These are phyloP conservation scores for Hevea brasiliensis DNA, from an alignment of 345 rosid genomes.

Conservation along the genomic window DNA sequence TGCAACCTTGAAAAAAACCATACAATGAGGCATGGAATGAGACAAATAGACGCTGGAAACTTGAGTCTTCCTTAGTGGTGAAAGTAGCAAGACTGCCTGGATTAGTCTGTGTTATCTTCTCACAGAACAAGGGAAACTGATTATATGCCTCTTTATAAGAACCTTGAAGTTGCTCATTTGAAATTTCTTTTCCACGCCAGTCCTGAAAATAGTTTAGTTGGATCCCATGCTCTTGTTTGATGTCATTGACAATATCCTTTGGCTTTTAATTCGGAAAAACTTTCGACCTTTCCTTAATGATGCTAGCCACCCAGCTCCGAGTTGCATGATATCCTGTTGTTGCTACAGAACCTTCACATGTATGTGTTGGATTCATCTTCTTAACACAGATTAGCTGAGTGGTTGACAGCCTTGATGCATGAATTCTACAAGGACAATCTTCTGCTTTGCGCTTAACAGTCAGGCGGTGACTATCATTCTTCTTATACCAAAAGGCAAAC, in stretches of 20 bases:
- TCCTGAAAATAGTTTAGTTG: conserved; percentile 91
- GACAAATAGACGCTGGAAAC: conserved; percentile 85
- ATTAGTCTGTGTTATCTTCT: conserved; percentile 79
- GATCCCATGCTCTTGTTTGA: conserved; percentile 83
- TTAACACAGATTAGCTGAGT: conserved; percentile 89
- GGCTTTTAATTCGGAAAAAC: conserved; percentile 83
- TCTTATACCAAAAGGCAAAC: conserved; percentile 87
- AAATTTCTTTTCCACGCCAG: conserved; percentile 96
- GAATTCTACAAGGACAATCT: conserved; percentile 96
- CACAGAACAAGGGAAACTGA: conserved; percentile 72
- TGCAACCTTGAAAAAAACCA: conserved; percentile 81
- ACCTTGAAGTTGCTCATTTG: conserved; percentile 95
- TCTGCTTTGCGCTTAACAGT: conserved; percentile 95
- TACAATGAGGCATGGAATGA: conserved; percentile 75
- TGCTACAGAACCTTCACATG: conserved; percentile 76
- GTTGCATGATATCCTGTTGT: conserved; percentile 83
- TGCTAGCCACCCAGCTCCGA: conserved; percentile 93
- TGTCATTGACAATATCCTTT: conserved; percentile 84
- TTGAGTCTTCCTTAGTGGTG: conserved; percentile 87
- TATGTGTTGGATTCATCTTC: conserved; percentile 83
- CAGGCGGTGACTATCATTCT: conserved; percentile 93
- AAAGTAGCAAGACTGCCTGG: conserved; percentile 83
- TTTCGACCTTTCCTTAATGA: conserved; percentile 84
- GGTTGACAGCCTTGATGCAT: conserved; percentile 86
- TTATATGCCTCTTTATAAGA: conserved; percentile 88